Conservation (phyloP, 2,329 filamentous ascomycete genomes). For the Fusarium tjaetaba region DNA sequence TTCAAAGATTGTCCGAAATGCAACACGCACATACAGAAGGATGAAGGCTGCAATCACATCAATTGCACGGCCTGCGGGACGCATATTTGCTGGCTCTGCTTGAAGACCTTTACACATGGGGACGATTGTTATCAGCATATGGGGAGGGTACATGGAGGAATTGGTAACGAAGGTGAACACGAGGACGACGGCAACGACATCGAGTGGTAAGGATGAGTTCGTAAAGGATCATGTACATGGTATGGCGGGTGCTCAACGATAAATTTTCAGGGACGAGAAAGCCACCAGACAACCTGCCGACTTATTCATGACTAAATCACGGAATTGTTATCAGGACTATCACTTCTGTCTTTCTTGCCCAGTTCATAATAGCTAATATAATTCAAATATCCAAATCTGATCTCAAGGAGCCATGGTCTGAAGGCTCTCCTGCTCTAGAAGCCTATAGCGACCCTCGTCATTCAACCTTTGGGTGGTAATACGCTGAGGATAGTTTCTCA, state of each 20-base stretch:
- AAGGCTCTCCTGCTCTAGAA: not conserved
- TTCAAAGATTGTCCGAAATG: constrained; percentile 56
- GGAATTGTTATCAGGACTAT: not conserved
- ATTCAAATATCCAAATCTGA: not conserved
- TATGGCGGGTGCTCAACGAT: not conserved
- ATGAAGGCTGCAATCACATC: constrained; percentile 59
- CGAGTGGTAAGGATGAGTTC: not conserved
- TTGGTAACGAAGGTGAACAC: not conserved
- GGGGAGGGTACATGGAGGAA: not conserved
- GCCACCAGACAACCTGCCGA: not conserved
- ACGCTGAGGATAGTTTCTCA: constrained; percentile 60
- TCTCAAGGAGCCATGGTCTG: not conserved
- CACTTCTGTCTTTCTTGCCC: not conserved
- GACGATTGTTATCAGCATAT: not conserved
- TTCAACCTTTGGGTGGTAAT: constrained; percentile 52
- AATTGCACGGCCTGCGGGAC: constrained; percentile 51
- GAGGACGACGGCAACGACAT: not conserved
- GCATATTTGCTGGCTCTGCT: constrained; percentile 61
- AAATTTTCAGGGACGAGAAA: not conserved
- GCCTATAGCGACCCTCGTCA: not conserved
- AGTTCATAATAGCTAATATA: not conserved
- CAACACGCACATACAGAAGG: constrained; percentile 54
- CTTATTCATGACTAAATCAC: too few relatives aligned
- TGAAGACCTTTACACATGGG: constrained; percentile 45
- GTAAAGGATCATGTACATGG: too few relatives aligned